phyloP scores from a whole-genome alignment of 108 stramenopile species.

The Nitzschia sp. region DNA sequence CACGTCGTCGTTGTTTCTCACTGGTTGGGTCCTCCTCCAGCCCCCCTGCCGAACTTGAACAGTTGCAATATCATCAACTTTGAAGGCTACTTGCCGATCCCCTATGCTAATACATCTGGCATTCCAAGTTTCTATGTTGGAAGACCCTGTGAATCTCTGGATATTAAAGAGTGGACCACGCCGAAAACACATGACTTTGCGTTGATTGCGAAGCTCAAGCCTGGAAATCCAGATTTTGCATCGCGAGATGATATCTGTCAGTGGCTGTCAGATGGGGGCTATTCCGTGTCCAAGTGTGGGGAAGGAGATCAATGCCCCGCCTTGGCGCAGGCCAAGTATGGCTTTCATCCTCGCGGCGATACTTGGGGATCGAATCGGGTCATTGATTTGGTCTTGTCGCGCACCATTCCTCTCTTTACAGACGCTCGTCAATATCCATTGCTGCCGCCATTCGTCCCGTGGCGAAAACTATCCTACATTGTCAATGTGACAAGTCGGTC shows the following conservation, averaged over 20 bases:
- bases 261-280: conserved; percentile 9
- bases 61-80: conserved; percentile 28
- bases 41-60: conserved; percentile 1
- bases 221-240: conserved; percentile 9
- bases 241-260: conserved; percentile 15
- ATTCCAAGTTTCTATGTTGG: conserved; percentile 22
- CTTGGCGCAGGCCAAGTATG: conserved; percentile 13
- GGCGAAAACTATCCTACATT: conserved; percentile 13
- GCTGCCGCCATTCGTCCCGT: conserved; percentile 21
- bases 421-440: conserved; percentile 15
- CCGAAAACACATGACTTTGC: conserved; percentile 24
- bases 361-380: conserved; percentile 11
- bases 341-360: conserved; percentile 20
- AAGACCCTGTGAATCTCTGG: background rate
- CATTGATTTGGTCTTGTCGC: conserved; percentile 8
- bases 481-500: conserved; percentile 10
- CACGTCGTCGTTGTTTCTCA: conserved; percentile 25
- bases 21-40: conserved; percentile 7
- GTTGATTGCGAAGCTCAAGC: conserved; percentile 16
- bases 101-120: background rate
- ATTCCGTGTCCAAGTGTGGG: conserved; percentile 12
- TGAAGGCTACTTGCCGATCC: conserved; percentile 5
- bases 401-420: conserved; percentile 24
- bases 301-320: conserved; percentile 22
- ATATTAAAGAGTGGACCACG: background rate